Evolutionary conservation across 2,329 filamentous ascomycete species (phyloP).

Genomic region (Verticillium albo-atrum): DNA sequence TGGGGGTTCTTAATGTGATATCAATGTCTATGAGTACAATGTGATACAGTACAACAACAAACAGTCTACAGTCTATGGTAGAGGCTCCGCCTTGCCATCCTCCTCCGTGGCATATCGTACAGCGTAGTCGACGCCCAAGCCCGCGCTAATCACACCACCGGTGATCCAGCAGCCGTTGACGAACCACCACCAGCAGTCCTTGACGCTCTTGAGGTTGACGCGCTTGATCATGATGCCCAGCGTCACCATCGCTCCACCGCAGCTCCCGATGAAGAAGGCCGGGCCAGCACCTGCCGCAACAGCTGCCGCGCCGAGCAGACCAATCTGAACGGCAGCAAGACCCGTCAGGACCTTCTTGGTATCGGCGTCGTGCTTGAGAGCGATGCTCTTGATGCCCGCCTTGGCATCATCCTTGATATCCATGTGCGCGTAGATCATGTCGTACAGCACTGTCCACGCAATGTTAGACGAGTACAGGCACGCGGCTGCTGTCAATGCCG

Average conservation of each 20-base stretch:
- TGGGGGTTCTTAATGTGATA: slow-evolving; percentile 6
- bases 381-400: slow-evolving; percentile 85
- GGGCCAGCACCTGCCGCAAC: slow-evolving; percentile 62
- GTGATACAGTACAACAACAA: background rate
- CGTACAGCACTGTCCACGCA: slow-evolving; percentile 83
- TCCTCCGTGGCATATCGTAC: slow-evolving; percentile 35
- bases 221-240: slow-evolving; percentile 63
- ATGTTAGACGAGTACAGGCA: slow-evolving; percentile 74
- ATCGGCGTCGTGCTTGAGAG: slow-evolving; percentile 70
- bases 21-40: slow-evolving; percentile 9
- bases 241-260: slow-evolving; percentile 57
- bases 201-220: slow-evolving; percentile 61
- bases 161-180: slow-evolving; percentile 67
- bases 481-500: slow-evolving; percentile 61
- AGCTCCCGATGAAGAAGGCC: slow-evolving; percentile 63
- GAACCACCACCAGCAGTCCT: slow-evolving; percentile 75
- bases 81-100: slow-evolving; percentile 14
- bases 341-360: slow-evolving; percentile 73
- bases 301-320: slow-evolving; percentile 66
- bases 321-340: slow-evolving; percentile 64
- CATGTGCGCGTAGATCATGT: slow-evolving; percentile 93
- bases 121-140: slow-evolving; percentile 57
- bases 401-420: slow-evolving; percentile 82
- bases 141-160: slow-evolving; percentile 56
- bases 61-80: background rate